Conservation (phyloP, 1,139 yeast species). For the Taphrina populina region DNA sequence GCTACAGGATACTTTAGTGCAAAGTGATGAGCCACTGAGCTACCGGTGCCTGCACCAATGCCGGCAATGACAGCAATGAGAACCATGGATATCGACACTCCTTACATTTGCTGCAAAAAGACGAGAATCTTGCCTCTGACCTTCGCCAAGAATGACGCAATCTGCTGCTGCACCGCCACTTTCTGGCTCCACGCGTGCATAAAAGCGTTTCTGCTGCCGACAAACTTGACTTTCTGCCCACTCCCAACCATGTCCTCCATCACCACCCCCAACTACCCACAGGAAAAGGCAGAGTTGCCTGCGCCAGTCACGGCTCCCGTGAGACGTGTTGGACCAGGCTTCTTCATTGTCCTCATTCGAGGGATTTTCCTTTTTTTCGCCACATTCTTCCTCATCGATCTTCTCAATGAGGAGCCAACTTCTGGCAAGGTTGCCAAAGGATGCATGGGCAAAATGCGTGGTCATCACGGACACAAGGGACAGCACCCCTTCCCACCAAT, state of each 20-base stretch:
- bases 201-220: too few relatives aligned
- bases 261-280: constrained; percentile 15
- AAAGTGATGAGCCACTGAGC: constrained; percentile 35
- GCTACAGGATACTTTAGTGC: constrained; percentile 36
- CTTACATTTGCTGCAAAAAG: too few relatives aligned
- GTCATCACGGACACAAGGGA: constrained; percentile 6
- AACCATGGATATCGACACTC: too few relatives aligned
- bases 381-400: constrained; percentile 19
- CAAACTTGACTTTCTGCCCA: too few relatives aligned
- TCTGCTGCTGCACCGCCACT: too few relatives aligned
- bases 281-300: constrained; percentile 26
- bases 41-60: constrained; percentile 37
- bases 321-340: constrained; percentile 6
- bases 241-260: background rate
- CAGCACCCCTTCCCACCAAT: constrained; percentile 22
- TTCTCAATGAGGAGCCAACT: constrained; percentile 10
- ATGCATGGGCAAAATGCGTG: constrained; percentile 2
- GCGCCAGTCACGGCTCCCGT: constrained; percentile 20
- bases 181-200: too few relatives aligned
- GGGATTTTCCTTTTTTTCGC: constrained; percentile 10
- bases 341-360: constrained; percentile 3
- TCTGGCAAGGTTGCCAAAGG: background rate
- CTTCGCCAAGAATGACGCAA: too few relatives aligned
- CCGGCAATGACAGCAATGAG: constrained; percentile 45
- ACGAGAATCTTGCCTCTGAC: too few relatives aligned